Percentiles rank a stretch among this genome's conserved stretches.
Conservation (phyloP, 108 stramenopile genomes). For the Pseudonitzschia pungens region DNA sequence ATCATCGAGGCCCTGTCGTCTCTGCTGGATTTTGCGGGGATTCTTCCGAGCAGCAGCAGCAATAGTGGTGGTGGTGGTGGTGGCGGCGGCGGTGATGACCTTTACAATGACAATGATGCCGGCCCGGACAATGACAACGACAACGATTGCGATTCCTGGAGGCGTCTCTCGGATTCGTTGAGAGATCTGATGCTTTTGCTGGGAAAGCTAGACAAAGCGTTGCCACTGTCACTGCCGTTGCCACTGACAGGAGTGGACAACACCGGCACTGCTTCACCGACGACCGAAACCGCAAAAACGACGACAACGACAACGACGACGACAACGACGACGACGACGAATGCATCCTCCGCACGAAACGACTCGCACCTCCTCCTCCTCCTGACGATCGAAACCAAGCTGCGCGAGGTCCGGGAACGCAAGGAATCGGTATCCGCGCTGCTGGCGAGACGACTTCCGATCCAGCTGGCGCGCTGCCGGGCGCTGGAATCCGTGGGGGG, state of each 20-base stretch:
- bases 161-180: not conserved
- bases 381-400: conserved; percentile 20
- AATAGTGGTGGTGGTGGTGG: not conserved
- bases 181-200: conserved; percentile 1
- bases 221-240: not conserved
- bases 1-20: not conserved
- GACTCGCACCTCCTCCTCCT: no score
- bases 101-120: no score
- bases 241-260: not conserved
- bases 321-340: not conserved
- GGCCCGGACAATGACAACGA: not conserved
- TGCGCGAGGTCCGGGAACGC: conserved; percentile 11
- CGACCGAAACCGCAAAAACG: no score
- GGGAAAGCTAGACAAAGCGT: not conserved
- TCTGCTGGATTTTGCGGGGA: not conserved
- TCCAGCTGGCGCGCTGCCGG: conserved; percentile 5
- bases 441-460: not conserved
- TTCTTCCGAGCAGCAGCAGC: not conserved
- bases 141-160: conserved; percentile 15
- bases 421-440: conserved; percentile 9
- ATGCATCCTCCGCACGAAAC: not conserved
- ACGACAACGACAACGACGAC: not conserved
- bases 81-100: no score
- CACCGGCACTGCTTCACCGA: no score
- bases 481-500: conserved; percentile 2